These are phyloP conservation scores for Lipomyces sp. DNA, from an alignment of 805 yeast species.

Conservation along the genomic window DNA sequence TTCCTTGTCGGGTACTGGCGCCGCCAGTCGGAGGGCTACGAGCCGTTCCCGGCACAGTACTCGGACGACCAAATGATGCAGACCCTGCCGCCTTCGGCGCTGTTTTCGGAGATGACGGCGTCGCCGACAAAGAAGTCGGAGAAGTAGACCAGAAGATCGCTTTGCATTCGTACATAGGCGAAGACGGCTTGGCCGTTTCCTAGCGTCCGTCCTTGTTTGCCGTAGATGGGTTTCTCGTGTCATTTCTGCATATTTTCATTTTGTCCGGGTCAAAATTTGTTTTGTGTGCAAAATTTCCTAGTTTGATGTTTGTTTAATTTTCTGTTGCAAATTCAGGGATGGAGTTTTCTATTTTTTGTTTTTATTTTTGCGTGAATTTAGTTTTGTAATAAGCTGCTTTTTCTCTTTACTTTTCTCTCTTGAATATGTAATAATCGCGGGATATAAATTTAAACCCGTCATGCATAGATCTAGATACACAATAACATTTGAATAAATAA, in stretches of 20 bases:
- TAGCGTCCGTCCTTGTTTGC: too few species aligned
- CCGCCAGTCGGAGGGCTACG: constrained; percentile 42
- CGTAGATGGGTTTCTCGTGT: neutral
- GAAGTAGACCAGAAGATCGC: neutral
- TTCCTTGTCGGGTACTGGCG: constrained; percentile 43
- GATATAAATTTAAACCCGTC: neutral
- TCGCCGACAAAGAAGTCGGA: neutral
- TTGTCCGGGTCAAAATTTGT: neutral
- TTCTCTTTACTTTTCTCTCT: neutral
- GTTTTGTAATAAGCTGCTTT: too few species aligned
- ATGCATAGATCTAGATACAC: neutral
- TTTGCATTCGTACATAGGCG: too few species aligned
- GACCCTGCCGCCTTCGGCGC: constrained; percentile 10
- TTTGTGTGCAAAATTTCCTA: neutral
- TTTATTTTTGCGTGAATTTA: too few species aligned
- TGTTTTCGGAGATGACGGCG: constrained; percentile 3
- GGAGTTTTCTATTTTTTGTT: neutral
- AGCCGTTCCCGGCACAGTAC: constrained; percentile 10
- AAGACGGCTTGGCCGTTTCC: too few species aligned
- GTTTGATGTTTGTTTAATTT: neutral
- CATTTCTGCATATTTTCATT: neutral
- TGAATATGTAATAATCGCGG: too few species aligned
- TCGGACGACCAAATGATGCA: constrained; percentile 13
- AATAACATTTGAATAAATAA: neutral
- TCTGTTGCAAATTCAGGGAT: neutral